Evolutionary conservation across 192 early-diverging fungal species (phyloP).

Genomic region (Backusella morwellensis): DNA sequence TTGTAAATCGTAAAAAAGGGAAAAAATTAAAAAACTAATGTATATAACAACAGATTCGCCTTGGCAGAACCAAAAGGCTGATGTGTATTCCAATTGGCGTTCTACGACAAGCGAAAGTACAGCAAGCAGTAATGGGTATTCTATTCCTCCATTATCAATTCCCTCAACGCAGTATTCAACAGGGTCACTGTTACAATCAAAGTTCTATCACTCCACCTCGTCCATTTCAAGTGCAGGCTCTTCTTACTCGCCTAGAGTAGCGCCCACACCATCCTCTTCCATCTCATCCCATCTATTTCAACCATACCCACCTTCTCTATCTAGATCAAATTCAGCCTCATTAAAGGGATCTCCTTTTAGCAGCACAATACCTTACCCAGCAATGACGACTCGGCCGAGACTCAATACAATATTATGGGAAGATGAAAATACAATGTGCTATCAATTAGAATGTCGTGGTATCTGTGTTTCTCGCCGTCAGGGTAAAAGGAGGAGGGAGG

Average conservation of each 20-base stretch:
- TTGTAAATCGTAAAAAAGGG: not conserved
- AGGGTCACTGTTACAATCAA: not conserved
- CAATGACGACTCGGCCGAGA: constrained; percentile 27
- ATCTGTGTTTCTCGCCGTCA: constrained; percentile 73
- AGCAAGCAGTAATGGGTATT: not conserved
- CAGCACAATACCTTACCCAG: not conserved
- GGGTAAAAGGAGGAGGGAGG: constrained; percentile 26
- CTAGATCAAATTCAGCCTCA: not conserved
- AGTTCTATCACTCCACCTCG: not conserved
- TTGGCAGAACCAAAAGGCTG: not conserved
- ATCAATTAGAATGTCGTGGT: constrained; percentile 72
- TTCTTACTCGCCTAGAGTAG: not conserved
- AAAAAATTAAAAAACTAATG: not conserved
- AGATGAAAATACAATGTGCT: constrained; percentile 75
- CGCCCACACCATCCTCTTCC: not conserved
- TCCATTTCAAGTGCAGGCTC: not conserved
- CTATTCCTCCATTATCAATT: not conserved
- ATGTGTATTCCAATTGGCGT: not conserved
- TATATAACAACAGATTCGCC: not conserved
- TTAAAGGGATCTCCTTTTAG: not conserved
- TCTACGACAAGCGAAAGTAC: not conserved
- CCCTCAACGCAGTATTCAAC: not conserved
- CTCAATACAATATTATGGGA: constrained; percentile 79
- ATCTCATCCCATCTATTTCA: not conserved
- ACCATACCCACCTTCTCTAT: constrained; percentile 1